Percentiles rank a stretch among this genome's conserved stretches.
Evolutionary conservation across 108 stramenopile genomes (phyloP).

Genomic region (Cylindrotheca closterium): DNA sequence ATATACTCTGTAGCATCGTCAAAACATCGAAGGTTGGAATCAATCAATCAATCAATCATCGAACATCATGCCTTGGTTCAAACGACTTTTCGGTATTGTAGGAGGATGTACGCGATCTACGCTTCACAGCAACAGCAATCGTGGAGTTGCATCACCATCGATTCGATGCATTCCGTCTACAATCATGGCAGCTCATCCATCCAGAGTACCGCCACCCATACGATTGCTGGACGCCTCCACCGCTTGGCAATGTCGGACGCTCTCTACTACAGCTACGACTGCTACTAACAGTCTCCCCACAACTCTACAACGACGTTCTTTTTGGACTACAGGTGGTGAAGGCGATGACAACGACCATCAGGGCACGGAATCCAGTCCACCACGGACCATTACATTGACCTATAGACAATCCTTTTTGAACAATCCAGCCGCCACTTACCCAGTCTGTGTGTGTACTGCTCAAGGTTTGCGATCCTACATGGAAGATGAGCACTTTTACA

Average conservation of each 20-base stretch:
- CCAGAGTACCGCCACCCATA: background rate
- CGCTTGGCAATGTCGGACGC: background rate
- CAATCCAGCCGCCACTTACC: slow-evolving; percentile 7
- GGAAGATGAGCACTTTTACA: slow-evolving; percentile 81
- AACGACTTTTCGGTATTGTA: background rate
- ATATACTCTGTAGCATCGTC: too few relatives aligned
- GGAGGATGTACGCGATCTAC: background rate
- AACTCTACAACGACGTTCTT: background rate
- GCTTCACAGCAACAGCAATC: background rate
- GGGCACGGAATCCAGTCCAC: too few relatives aligned
- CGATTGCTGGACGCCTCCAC: background rate
- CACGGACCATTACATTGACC: background rate
- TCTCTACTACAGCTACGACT: too few relatives aligned
- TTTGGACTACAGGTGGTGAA: background rate
- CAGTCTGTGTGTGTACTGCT: slow-evolving; percentile 35
- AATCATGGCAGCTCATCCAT: background rate
- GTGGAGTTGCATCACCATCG: background rate
- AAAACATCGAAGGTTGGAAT: too few relatives aligned
- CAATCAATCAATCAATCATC: too few relatives aligned
- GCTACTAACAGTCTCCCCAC: background rate
- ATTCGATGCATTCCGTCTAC: background rate
- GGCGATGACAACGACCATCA: background rate
- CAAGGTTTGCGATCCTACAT: slow-evolving; percentile 69
- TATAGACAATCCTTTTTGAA: background rate
- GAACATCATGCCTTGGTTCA: background rate